Evolutionary conservation across 768 basidiomycete species (phyloP), one percentile per base, ranked within the genome.

Genomic region (Hygrophoropsis aurantiaca): DNA sequence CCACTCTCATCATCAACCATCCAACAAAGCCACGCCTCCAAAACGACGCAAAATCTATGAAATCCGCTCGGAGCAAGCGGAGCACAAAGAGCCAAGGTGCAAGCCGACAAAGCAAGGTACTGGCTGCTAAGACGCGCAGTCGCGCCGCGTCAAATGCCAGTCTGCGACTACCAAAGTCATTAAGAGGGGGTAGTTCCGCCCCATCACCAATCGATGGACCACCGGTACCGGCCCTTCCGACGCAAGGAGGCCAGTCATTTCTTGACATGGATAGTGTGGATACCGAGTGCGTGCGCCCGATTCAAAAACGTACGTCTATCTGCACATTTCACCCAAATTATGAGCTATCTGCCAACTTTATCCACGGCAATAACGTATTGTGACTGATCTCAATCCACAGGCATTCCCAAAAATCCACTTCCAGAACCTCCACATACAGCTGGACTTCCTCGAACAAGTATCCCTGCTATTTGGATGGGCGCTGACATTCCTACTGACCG

Each of bases 51-150:
- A 53, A 42, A 45, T 67, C 67, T 2, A 9, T 69, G 36, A 57
- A 45, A 4, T 63, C 62, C 2, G 15, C 47, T 46, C 58, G 60
- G 53, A 52, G 35, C 35, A 30, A 27, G 9, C 52, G 49, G 32
- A 40, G 65, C 2, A 55, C 48, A 1, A 59, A 58, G 11, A 65
- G 65, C 19, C 56, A 52, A 30, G 55, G 57, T 5, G 55, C 58
- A 11, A 74, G 69, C 42, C 58, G 70, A 25, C 21, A 60, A 26
- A 71, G 72, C 30, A 72, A 75, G 7, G 73, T 90, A 3, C 74
- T 75, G 4, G 82, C 88, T 4, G 88, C 89, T 1, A 78, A 79
- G 47, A 77, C 69, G 48, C 77, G 87, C 33, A 86, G 84, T 60
- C 70, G 73, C 35, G 74, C 84, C 2, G 73, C 79, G 7, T 87